Base-by-base conservation (phyloP, 2,329 filamentous ascomycete genomes). In the Pyrenochaeta sp. region DNA sequence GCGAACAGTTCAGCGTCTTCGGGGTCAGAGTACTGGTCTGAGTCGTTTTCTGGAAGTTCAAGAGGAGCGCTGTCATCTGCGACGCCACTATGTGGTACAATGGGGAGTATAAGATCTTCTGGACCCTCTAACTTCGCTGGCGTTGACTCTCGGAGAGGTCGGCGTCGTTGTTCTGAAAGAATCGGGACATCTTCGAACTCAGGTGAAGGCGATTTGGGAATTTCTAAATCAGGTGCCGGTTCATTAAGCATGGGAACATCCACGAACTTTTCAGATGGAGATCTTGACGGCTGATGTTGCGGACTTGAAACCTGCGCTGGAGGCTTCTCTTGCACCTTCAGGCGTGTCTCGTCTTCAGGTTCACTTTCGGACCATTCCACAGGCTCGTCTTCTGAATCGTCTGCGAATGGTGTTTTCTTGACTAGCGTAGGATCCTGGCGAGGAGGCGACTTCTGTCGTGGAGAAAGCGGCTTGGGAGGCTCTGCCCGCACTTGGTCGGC, bases 1-100 rank as follows among this genome's bases (percentile, higher is more conserved):
- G 86, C 87, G 54, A 98, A 85, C 6, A 99, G 84, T 67, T 97
- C 93, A 72, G 93, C 93, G 62, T 98, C 94, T 77, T 97, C 95
- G 0, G 92, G 91, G 64, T 98, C 94, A 34, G 91, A 95, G 67
- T 83, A 83, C 52, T 77, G 68, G 37, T 77, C 75, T 10, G 73
- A 75, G 5, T 74, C 71, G 27, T 77, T 62, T 25, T 69, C 73
- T 7, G 64, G 64, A 10, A 73, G 34, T 1, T 72, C 71, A 2
- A 72, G 54, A 30, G 64, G 66, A 22, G 62, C 60, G 25, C 62
- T 64, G 28, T 77, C 72, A 30, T 77, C 66, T 2, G 69, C 74
- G 22, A 75, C 56, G 9, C 73, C 71, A 8, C 75, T 67, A 25
- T 71, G 59, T 5, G 77, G 69, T 3, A 73, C 61, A 22, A 74